Evolutionary conservation across 1,284 basidiomycete species (phyloP).

Genomic region (Leccinum subrobustum): DNA sequence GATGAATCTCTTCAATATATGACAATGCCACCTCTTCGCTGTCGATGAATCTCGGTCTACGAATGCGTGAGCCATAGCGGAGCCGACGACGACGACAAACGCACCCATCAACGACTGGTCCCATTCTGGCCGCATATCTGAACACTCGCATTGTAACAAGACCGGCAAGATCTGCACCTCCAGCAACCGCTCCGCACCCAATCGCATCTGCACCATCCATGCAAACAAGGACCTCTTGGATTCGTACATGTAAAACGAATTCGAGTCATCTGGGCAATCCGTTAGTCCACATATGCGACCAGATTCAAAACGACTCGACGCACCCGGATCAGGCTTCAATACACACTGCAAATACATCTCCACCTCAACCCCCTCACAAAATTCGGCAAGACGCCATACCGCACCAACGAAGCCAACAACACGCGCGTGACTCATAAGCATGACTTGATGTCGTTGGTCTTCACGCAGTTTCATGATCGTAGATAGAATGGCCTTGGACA

Average conservation of each 20-base stretch:
- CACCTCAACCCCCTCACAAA: neutral
- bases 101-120: conserved; percentile 36
- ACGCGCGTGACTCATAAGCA: conserved; percentile 51
- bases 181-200: conserved; percentile 33
- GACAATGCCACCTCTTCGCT: conserved; percentile 61
- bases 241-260: conserved; percentile 93
- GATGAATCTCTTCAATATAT: conserved; percentile 72
- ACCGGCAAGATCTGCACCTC: conserved; percentile 78
- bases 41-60: conserved; percentile 78
- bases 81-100: no score
- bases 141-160: conserved; percentile 85
- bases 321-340: neutral
- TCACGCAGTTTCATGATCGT: neutral
- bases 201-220: conserved; percentile 58
- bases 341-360: neutral
- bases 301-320: neutral
- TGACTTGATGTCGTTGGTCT: conserved; percentile 65
- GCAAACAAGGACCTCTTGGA: conserved; percentile 78
- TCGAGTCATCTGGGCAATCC: conserved; percentile 69
- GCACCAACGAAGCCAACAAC: conserved; percentile 37
- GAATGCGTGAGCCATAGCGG: neutral
- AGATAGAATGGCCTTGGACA: neutral
- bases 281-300: neutral
- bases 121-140: conserved; percentile 79
- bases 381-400: neutral